Conservation (phyloP, 495 filamentous ascomycete genomes). For the Aspergillus hancockii region DNA sequence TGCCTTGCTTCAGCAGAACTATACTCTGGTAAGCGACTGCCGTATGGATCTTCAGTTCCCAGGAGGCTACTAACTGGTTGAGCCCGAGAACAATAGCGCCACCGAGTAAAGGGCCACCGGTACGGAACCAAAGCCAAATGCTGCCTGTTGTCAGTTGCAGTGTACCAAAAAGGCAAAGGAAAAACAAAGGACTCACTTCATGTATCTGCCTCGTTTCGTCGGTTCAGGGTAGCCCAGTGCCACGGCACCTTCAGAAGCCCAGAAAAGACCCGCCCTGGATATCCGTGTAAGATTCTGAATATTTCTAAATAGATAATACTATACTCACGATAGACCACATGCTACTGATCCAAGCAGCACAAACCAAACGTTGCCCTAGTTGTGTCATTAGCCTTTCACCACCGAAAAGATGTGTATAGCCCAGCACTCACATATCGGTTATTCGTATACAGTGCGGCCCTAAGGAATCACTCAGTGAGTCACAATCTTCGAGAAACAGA, state of each 20-base stretch:
- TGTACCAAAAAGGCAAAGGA: not conserved
- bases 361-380: constrained; percentile 59
- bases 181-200: constrained; percentile 32
- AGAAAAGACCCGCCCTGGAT: constrained; percentile 58
- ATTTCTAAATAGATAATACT: not conserved
- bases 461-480: constrained; percentile 22
- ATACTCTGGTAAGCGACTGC: constrained; percentile 24
- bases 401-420: not conserved
- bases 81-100: constrained; percentile 63
- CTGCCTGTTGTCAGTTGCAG: constrained; percentile 14
- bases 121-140: constrained; percentile 62
- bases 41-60: not conserved
- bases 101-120: constrained; percentile 59
- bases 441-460: constrained; percentile 64
- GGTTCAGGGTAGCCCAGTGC: constrained; percentile 64
- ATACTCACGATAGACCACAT: constrained; percentile 57
- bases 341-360: constrained; percentile 62
- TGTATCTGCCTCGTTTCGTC: constrained; percentile 55
- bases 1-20: constrained; percentile 22
- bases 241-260: constrained; percentile 65
- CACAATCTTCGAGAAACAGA: constrained; percentile 22
- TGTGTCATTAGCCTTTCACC: constrained; percentile 5
- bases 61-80: constrained; percentile 39
- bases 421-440: constrained; percentile 51
- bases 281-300: not conserved